These are phyloP conservation scores for Boletellus emodensis DNA, from an alignment of 768 basidiomycete species.

Conservation along the genomic window DNA sequence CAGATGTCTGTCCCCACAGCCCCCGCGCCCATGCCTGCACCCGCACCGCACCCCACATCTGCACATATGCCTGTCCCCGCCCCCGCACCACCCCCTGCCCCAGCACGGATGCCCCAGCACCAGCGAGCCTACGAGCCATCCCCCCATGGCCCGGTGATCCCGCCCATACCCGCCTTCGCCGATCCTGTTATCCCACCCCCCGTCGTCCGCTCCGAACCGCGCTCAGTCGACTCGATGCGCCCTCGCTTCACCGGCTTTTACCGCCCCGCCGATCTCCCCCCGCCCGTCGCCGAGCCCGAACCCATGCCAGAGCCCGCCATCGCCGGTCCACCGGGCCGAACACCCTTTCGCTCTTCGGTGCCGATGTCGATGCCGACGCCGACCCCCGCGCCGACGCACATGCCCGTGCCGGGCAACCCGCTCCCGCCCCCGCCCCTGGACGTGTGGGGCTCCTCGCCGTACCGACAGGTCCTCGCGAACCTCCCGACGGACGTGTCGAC, in stretches of 20 bases:
- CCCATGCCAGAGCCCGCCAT: constrained; percentile 2
- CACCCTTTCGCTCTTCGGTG: constrained; percentile 9
- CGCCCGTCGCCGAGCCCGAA: background rate
- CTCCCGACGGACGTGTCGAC: constrained; percentile 43
- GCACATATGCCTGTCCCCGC: background rate
- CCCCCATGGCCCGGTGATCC: constrained; percentile 10
- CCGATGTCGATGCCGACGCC: constrained; percentile 5
- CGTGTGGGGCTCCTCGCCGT: constrained; percentile 55
- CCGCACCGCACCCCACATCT: background rate
- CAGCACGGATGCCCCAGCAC: constrained; percentile 24
- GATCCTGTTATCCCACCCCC: constrained; percentile 23
- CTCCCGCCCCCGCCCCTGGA: constrained; percentile 62
- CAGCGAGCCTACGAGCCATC: background rate
- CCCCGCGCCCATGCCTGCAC: background rate
- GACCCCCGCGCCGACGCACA: background rate
- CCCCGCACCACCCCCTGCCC: background rate
- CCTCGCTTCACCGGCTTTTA: constrained; percentile 30
- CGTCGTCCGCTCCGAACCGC: constrained; percentile 7
- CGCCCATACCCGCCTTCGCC: constrained; percentile 9
- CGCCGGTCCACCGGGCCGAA: constrained; percentile 9
- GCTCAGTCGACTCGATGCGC: constrained; percentile 13
- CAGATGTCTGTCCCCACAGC: constrained; percentile 2
- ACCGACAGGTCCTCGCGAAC: constrained; percentile 46
- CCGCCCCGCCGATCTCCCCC: constrained; percentile 14
- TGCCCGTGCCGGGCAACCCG: constrained; percentile 40